Conservation (phyloP, 192 early-diverging fungal genomes). For the Diversispora epigaea region DNA sequence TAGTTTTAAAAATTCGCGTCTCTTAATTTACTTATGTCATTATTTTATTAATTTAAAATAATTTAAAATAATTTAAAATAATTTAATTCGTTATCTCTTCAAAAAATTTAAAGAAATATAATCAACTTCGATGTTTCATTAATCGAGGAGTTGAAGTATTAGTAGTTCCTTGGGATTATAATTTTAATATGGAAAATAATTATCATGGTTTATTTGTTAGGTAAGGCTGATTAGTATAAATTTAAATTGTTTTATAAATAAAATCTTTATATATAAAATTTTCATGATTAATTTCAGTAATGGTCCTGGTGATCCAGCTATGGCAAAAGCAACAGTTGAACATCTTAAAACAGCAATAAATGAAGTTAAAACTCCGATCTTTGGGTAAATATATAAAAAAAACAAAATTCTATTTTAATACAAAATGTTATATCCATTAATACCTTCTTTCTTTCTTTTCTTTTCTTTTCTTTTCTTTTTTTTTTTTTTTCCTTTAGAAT, state of each 20-base stretch:
- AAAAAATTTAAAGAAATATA: conserved; percentile 67
- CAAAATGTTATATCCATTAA: too few species aligned
- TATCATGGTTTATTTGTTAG: conserved; percentile 86
- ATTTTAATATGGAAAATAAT: conserved; percentile 75
- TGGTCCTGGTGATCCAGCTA: conserved; percentile 96
- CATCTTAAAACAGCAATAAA: conserved; percentile 68
- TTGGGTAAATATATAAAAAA: conserved; percentile 56
- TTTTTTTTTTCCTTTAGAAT: conserved; percentile 52
- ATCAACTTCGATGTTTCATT: conserved; percentile 98
- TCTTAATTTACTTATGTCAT: background rate
- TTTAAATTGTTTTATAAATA: background rate
- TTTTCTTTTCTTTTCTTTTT: too few species aligned
- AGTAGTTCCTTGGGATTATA: conserved; percentile 96
- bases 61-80: too few species aligned
- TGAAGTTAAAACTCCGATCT: conserved; percentile 81
- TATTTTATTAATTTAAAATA: too few species aligned
- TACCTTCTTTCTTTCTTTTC: too few species aligned
- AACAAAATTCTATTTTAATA: too few species aligned
- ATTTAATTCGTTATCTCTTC: too few species aligned
- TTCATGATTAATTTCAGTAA: conserved; percentile 69
- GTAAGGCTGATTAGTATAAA: background rate
- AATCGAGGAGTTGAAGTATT: conserved; percentile 91
- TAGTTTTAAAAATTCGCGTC: background rate
- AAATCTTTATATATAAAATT: background rate
- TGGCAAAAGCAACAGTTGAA: conserved; percentile 73